These are phyloP conservation scores for Fomes fomentarius DNA, from an alignment of 1,284 basidiomycete species.

Conservation along the genomic window DNA sequence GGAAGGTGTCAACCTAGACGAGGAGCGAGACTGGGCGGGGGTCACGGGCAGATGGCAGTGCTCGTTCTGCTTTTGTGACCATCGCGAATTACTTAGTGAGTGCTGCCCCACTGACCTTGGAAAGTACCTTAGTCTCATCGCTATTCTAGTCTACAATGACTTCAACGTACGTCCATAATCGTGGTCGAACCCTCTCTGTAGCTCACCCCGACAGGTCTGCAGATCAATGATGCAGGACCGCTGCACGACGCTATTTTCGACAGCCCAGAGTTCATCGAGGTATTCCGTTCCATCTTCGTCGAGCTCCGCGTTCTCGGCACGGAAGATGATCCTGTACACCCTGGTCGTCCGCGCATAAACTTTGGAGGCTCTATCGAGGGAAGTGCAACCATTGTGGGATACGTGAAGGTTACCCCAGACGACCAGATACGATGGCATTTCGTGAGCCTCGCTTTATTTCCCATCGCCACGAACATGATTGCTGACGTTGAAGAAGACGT, in stretches of 20 bases:
- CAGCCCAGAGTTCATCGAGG: conserved; percentile 51
- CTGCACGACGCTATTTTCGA: conserved; percentile 53
- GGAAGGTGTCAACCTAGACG: conserved; percentile 39
- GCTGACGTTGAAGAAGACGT: too few relatives aligned
- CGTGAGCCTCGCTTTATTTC: too few relatives aligned
- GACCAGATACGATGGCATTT: conserved; percentile 64
- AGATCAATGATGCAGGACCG: conserved; percentile 35
- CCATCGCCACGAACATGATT: too few relatives aligned
- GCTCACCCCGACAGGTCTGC: too few relatives aligned
- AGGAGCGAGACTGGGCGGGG: conserved; percentile 63
- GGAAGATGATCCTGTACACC: conserved; percentile 49
- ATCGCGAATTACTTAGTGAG: conserved; percentile 63
- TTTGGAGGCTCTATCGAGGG: conserved; percentile 55
- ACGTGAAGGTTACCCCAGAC: conserved; percentile 59
- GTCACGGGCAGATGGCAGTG: conserved; percentile 61
- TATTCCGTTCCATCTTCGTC: conserved; percentile 51
- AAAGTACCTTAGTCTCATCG: not conserved
- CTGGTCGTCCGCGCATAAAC: conserved; percentile 54
- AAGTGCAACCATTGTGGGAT: conserved; percentile 51
- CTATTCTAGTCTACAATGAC: conserved; percentile 51
- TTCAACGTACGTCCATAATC: conserved; percentile 46
- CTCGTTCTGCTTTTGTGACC: conserved; percentile 70
- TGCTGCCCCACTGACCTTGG: not conserved
- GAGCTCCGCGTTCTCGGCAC: conserved; percentile 46
- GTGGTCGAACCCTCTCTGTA: too few relatives aligned